Conservation (phyloP, 768 basidiomycete genomes). For the Cyclocybe cylindracea region DNA sequence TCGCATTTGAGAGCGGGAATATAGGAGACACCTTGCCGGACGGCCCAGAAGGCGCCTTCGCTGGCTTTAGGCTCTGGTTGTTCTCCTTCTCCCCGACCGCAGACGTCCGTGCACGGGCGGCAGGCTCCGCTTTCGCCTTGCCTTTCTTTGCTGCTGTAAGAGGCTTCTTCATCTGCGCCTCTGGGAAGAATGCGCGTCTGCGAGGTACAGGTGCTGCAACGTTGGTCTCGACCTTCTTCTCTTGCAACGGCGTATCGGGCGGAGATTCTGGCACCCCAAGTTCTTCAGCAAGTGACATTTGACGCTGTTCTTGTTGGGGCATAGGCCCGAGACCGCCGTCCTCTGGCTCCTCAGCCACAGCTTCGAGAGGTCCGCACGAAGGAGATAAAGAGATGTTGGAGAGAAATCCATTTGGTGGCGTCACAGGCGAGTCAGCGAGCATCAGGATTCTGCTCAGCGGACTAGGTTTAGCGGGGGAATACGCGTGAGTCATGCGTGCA, state of each 20-base stretch:
- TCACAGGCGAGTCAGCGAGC: conserved; percentile 63
- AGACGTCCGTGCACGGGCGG: conserved; percentile 13
- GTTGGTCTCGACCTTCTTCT: conserved; percentile 46
- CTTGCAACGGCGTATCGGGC: conserved; percentile 54
- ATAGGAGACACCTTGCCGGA: conserved; percentile 22
- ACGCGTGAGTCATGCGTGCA: conserved; percentile 73
- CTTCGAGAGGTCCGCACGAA: conserved; percentile 25
- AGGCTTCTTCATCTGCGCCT: conserved; percentile 23
- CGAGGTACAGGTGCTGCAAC: conserved; percentile 16
- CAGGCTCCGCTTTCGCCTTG: conserved; percentile 29
- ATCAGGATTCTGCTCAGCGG: conserved; percentile 79
- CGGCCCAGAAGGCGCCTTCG: conserved; percentile 5
- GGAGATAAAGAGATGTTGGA: conserved; percentile 18
- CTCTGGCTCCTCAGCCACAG: conserved; percentile 37
- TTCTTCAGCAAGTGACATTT: conserved; percentile 45
- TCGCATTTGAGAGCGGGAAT: conserved; percentile 2
- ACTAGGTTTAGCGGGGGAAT: conserved; percentile 79
- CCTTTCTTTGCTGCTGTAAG: conserved; percentile 36
- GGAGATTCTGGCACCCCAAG: conserved; percentile 42
- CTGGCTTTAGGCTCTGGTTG: conserved; percentile 17
- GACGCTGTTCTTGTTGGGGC: conserved; percentile 14
- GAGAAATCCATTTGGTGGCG: conserved; percentile 33
- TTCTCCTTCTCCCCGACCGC: conserved; percentile 40
- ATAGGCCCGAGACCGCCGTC: conserved; percentile 15
- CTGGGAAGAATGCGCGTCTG: conserved; percentile 28